phyloP scores from a whole-genome alignment of 2,329 filamentous ascomycete genomes.

The Decorospora gaudefroyi region DNA sequence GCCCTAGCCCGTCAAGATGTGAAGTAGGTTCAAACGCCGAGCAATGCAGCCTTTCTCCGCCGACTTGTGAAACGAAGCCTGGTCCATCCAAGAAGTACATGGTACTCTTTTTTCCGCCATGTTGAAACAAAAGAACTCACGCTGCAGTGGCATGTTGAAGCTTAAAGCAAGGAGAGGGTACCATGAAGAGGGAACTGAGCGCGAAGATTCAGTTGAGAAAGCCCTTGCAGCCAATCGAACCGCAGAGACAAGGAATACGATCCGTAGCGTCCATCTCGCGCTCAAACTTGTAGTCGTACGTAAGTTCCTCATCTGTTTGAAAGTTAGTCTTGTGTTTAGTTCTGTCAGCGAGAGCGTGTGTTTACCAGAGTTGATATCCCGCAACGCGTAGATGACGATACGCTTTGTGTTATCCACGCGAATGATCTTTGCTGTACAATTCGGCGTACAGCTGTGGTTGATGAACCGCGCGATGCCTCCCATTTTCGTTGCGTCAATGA shows the following conservation, averaged over 20 bases:
- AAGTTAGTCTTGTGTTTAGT: constrained; percentile 30
- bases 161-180: background rate
- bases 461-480: constrained; percentile 98
- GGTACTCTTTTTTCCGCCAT: background rate
- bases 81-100: too few species aligned
- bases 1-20: background rate
- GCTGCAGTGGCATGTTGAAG: constrained; percentile 3
- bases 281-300: constrained; percentile 99
- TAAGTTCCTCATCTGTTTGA: constrained; percentile 87
- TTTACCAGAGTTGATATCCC: constrained; percentile 93
- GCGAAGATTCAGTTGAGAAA: constrained; percentile 79
- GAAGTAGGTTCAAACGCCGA: constrained; percentile 2
- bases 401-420: constrained; percentile 97
- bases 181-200: background rate
- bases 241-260: constrained; percentile 95
- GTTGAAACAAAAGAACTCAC: constrained; percentile 1
- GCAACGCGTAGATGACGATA: constrained; percentile 97
- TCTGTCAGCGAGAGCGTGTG: constrained; percentile 32
- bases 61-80: background rate
- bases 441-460: constrained; percentile 97
- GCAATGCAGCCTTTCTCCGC: constrained; percentile 1
- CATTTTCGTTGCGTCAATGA: constrained; percentile 98
- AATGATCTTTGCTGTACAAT: constrained; percentile 99
- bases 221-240: constrained; percentile 94
- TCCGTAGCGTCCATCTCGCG: constrained; percentile 93